These are phyloP conservation scores for Trichoderma sp. DNA, from an alignment of 2,329 filamentous ascomycete species.

Conservation along the genomic window DNA sequence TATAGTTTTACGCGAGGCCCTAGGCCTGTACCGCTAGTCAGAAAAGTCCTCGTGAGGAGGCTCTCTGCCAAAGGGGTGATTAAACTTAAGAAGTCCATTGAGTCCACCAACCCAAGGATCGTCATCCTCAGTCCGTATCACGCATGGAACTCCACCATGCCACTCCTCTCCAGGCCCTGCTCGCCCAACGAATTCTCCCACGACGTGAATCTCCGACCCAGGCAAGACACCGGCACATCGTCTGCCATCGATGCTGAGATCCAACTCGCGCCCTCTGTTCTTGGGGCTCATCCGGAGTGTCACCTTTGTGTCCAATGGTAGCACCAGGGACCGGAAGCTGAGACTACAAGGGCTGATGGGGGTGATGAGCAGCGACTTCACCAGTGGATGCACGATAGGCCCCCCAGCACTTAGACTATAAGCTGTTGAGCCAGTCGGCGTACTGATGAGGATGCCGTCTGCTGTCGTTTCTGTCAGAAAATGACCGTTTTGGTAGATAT, in stretches of 20 bases:
- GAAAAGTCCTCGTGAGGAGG: constrained; percentile 30
- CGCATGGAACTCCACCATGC: constrained; percentile 85
- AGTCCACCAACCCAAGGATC: constrained; percentile 96
- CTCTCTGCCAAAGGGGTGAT: constrained; percentile 79
- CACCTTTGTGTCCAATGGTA: constrained; percentile 82
- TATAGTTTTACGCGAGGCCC: constrained; percentile 2
- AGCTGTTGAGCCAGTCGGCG: constrained; percentile 90
- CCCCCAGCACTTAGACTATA: constrained; percentile 93
- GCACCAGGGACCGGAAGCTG: constrained; percentile 84
- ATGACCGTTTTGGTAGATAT: constrained; percentile 83
- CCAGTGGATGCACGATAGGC: constrained; percentile 89
- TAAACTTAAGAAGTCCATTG: constrained; percentile 93
- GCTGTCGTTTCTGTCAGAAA: constrained; percentile 92
- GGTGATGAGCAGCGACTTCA: constrained; percentile 83
- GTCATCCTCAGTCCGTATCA: constrained; percentile 73
- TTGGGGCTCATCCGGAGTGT: constrained; percentile 77
- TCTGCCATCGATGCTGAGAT: constrained; percentile 76
- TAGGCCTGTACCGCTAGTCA: constrained; percentile 25
- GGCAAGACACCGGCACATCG: constrained; percentile 63
- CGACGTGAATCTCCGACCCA: constrained; percentile 85
- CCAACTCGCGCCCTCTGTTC: constrained; percentile 71
- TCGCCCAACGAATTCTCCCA: constrained; percentile 71
- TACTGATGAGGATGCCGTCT: constrained; percentile 91
- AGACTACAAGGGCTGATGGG: constrained; percentile 91
- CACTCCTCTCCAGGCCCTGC: constrained; percentile 44